Base-by-base conservation (phyloP, 352 stramenopile species). In the Globisporangium radiosum region DNA sequence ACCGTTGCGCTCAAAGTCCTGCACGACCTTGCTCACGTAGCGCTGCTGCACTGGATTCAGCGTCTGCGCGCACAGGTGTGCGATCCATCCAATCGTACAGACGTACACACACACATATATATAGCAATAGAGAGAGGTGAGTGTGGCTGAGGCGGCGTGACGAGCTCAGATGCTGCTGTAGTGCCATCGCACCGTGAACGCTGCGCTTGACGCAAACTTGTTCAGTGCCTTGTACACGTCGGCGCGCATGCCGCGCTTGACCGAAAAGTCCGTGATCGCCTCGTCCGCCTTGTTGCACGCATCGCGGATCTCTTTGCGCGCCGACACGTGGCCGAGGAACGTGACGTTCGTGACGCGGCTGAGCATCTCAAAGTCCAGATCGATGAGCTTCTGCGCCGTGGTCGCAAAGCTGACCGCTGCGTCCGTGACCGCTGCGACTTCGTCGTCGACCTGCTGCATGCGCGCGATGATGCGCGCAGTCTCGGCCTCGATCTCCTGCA, bases 1-100 rank as follows among this genome's bases (percentile, higher is more conserved):
- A 47, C 87, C 87, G 44, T 90, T 93, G 65, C 85, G 82, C 72
- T 96, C 84, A 65, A 93, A 94, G 62, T 94, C 81, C 57, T 90
- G 72, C 17, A 88, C 70, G 25, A 88, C 48, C 19, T 78, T 73
- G 56, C 85, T 78, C 52, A 95, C 78, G 69, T 93, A 95, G 57
- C 88, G 88, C 60, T 84, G 68, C 59, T 88, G 72, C 47, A 85
- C 70, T 7, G 70, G 61, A 44, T 66, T 62, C 45, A 96, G 59
- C 63, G 73, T 72, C 70, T 90, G 50, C 47, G n/a, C 39, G 54
- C 3, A 57, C 52, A 48, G 7, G 40, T 11, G 25, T 2, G 25
- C 25, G 25, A 33, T 33, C 25, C 25, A 33, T 33, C 25, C 25
- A 33, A 33, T 33, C 25, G 25, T 33, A 2, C 25, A 33, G 25